Conservation (phyloP, 2,329 filamentous ascomycete species). For the Conoideocrella luteorostrata region DNA sequence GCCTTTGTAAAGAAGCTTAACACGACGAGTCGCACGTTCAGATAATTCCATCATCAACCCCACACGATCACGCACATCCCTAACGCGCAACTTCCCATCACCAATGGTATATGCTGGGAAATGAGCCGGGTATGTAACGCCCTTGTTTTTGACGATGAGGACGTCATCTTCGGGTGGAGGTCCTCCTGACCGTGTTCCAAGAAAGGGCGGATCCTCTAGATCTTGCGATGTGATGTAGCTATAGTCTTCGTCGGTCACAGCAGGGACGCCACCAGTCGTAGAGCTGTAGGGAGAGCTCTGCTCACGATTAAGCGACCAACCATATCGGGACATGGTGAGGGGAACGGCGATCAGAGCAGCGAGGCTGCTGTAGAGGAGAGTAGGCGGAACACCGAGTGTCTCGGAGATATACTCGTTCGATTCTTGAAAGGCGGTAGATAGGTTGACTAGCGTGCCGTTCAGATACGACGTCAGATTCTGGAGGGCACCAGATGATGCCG, state of each 20-base stretch:
- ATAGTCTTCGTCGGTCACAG: slow-evolving; percentile 70
- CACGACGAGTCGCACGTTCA: slow-evolving; percentile 40
- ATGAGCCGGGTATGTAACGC: slow-evolving; percentile 59
- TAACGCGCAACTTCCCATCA: slow-evolving; percentile 62
- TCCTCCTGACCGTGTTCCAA: not conserved
- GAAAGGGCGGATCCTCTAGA: slow-evolving; percentile 39
- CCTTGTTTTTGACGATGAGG: slow-evolving; percentile 62
- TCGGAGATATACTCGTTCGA: slow-evolving; percentile 47
- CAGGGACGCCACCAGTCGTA: slow-evolving; percentile 41
- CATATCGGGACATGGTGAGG: slow-evolving; percentile 49
- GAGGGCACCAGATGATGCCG: slow-evolving; percentile 59
- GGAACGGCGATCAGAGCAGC: slow-evolving; percentile 43
- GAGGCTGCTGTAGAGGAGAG: slow-evolving; percentile 43
- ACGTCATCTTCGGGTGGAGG: slow-evolving; percentile 57
- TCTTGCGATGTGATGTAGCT: slow-evolving; percentile 79
- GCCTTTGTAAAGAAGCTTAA: slow-evolving; percentile 71
- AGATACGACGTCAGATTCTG: slow-evolving; percentile 55
- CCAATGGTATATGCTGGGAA: slow-evolving; percentile 72
- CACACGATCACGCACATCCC: slow-evolving; percentile 61
- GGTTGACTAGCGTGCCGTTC: slow-evolving; percentile 42
- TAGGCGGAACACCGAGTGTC: slow-evolving; percentile 43
- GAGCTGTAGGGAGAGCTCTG: slow-evolving; percentile 48
- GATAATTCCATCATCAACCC: slow-evolving; percentile 59
- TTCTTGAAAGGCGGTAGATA: slow-evolving; percentile 41
- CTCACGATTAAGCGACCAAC: slow-evolving; percentile 40